Conservation (phyloP, 345 rosid species). For the Euphorbia tirucalli region DNA sequence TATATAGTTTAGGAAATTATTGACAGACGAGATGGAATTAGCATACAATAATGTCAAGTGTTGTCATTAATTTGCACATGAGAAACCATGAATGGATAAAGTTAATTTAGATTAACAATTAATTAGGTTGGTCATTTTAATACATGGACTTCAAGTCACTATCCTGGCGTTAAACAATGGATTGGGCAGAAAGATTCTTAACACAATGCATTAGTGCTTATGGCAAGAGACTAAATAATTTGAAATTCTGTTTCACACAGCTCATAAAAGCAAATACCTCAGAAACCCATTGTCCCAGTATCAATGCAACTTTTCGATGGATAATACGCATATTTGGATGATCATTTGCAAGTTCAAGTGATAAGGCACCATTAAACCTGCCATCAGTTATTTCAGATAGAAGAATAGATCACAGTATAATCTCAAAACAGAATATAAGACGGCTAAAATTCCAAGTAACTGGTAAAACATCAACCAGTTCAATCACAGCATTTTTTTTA, state of each 20-base stretch:
- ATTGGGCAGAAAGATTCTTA: background rate
- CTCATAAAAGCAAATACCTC: conserved; percentile 55
- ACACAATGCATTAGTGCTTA: background rate
- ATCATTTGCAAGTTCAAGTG: conserved; percentile 82
- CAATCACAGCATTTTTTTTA: background rate
- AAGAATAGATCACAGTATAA: background rate
- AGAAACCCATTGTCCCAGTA: conserved; percentile 98
- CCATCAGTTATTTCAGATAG: conserved; percentile 19
- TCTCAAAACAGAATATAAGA: background rate
- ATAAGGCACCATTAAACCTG: conserved; percentile 94
- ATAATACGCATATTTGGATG: conserved; percentile 90
- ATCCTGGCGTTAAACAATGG: background rate
- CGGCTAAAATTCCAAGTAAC: background rate
- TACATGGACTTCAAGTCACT: background rate
- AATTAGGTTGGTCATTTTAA: background rate
- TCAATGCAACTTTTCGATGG: conserved; percentile 88
- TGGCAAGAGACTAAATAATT: background rate
- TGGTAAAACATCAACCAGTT: background rate
- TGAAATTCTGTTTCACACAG: background rate
- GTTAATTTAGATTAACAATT: background rate
- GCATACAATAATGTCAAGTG: background rate
- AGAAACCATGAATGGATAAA: background rate
- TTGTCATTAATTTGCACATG: background rate
- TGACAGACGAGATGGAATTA: background rate
- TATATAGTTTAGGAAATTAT: background rate